Base-by-base conservation (phyloP, 257 asterid species). In the Nicotiana paniculata region DNA sequence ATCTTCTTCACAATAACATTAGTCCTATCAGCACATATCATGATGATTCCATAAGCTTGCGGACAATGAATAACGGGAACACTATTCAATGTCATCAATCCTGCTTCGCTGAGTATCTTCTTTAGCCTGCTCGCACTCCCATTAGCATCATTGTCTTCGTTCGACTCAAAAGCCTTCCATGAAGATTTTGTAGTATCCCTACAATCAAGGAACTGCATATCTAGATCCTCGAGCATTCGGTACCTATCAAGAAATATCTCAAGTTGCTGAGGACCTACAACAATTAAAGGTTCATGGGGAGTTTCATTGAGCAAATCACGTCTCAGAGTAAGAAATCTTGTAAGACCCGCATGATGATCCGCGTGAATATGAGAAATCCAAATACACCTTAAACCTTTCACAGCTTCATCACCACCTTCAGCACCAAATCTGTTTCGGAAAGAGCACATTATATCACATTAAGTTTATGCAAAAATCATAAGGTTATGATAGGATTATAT, bases 291-390 rank as follows among this genome's bases (percentile, higher is more conserved):
- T 37, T 92, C 97, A 26, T 96, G 97, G 0, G 93, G 90, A 17
- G 76, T 80, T 37, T 87, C 93, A 65, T 86, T 86, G 85, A 96
- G 81, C 81, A 96, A 86, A 59, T 93, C 90, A 6, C 92, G 92
- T 76, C 97, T 87, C 11, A 88, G 92, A 39, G 98, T 87, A 53
- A 94, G 97, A 83, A 96, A 90, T 90, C 99, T 88, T n/a, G 97
- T 95, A 7, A 96, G 93, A 16, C 99, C 98, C 0, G 97, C 89
- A 77, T 96, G 98, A 80, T 96, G 99, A 87, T 96, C 98, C 3
- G 98, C 99, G 16, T 96, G 99, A 68, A 94, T 94, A 85, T 96
- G 98, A 37, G 98, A 96, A 81, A 94, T 93, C 99, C 98, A 96
- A 53, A 96, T 91, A 59, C 94, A 96, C 84, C 84, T 91, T 84